Evolutionary conservation across 2,329 filamentous ascomycete species (phyloP), one percentile per base, ranked within the genome.

Genomic region (Ophiostoma piceae): DNA sequence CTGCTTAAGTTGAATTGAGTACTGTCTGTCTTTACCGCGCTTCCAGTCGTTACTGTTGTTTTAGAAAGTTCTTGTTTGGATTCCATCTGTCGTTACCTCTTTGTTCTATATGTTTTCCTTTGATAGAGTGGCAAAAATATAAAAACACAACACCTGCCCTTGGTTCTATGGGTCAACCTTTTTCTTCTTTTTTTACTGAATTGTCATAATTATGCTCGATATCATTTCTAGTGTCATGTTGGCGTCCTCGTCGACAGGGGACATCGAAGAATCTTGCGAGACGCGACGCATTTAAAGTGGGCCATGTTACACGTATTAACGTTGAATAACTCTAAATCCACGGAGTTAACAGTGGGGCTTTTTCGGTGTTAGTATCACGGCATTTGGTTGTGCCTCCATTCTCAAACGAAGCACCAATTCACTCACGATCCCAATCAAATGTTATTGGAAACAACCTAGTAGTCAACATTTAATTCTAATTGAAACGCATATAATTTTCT

Each of bases 51-150:
- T 57, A 26, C 51, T 57, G n/a, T 57, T 57, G 22, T 47, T 29
- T 60, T 29, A 60, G 22, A 60, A 60, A 60, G 22, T 60, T 60
- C 12, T 57, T 57, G 54, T 57, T 57, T 57, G 51, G 8, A 26
- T 57, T 57, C 3, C 11, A n/a, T 57, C 51, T 57, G 51, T 57
- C 43, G 16, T 47, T 47, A 47, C 19, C 43, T 47, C 16, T 26
- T 26, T 29, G 51, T 57, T 57, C 9, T 0, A 12, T 9, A 26
- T 9, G 3, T 26, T 51, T 19, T 57, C 9, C n/a, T 57, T 26
- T 26, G 47, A 57, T 57, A 57, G 51, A 57, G 51, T 57, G 51
- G 22, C 22, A 22, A 22, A 9, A 14, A 57, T 26, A 22, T 12
- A 12, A 57, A 26, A 57, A 57, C 11, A 57, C 19, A 11, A 22